Conservation (phyloP, 306 rosid genomes). For the Hippophae gyantsensis region DNA sequence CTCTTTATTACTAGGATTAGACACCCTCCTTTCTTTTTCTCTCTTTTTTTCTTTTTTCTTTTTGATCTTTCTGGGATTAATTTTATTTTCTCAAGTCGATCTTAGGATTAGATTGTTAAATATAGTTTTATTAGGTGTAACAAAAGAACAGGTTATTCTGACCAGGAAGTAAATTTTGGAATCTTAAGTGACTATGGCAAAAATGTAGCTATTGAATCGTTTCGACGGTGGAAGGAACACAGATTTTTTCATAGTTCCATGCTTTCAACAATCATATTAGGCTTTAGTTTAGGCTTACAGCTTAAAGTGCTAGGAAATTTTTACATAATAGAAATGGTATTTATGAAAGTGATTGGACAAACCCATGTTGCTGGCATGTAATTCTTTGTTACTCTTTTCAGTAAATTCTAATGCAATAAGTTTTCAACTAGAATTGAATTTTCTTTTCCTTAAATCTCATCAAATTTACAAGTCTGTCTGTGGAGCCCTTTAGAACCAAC, state of each 20-base stretch:
- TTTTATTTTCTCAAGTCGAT: not conserved
- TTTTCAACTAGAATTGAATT: not conserved
- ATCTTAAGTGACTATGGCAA: conserved; percentile 2
- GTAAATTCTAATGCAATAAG: not conserved
- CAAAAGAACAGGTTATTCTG: conserved; percentile 4
- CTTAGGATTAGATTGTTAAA: not conserved
- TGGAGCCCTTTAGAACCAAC: no score
- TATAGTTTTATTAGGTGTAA: conserved; percentile 5
- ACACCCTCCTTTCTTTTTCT: no score
- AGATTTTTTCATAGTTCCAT: no score
- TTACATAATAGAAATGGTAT: no score
- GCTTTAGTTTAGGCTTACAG: no score
- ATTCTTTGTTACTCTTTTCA: not conserved
- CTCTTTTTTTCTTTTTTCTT: not conserved
- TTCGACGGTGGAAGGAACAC: no score
- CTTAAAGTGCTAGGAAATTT: no score
- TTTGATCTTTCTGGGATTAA: not conserved
- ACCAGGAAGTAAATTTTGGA: conserved; percentile 5
- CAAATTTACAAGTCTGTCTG: no score
- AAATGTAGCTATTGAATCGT: conserved; percentile 9
- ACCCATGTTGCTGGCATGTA: no score
- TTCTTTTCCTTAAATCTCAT: no score
- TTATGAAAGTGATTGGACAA: not conserved
- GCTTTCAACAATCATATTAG: no score
- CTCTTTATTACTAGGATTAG: conserved; percentile 17